phyloP scores from a whole-genome alignment of 257 asterid species.

The Marsdenia floribunda region DNA sequence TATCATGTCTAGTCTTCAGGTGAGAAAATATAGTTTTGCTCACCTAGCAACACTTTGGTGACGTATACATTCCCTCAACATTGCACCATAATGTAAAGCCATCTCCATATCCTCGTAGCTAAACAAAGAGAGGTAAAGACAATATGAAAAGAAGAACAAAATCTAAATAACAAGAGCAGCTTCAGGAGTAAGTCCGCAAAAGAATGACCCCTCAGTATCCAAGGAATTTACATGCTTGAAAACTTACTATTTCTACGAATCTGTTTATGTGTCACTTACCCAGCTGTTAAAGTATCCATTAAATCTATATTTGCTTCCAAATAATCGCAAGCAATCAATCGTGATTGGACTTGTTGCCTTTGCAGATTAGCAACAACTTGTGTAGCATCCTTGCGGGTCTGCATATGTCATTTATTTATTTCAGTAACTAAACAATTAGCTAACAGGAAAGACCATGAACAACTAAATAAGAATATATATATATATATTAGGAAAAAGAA shows the following conservation, averaged over 20 bases:
- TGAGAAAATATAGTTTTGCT: constrained; percentile 12
- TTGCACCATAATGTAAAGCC: constrained; percentile 96
- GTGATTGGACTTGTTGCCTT: constrained; percentile 95
- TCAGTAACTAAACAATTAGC: constrained; percentile 2
- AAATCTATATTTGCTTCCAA: constrained; percentile 89
- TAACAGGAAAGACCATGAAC: not conserved
- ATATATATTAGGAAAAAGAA: not conserved
- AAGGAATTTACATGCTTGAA: not conserved
- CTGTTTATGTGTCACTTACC: constrained; percentile 40
- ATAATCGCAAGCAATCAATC: constrained; percentile 91
- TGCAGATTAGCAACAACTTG: constrained; percentile 98
- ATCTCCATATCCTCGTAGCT: constrained; percentile 77
- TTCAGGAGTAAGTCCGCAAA: not conserved
- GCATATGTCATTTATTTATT: constrained; percentile 20
- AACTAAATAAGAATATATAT: not conserved
- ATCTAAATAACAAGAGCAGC: not conserved
- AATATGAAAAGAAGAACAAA: constrained; percentile 6
- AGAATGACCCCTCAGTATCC: not conserved
- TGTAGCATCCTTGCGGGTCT: constrained; percentile 96
- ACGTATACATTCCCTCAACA: constrained; percentile 98
- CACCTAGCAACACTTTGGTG: constrained; percentile 96
- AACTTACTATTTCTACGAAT: not conserved
- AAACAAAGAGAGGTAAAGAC: constrained; percentile 19
- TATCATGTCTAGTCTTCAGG: not conserved
- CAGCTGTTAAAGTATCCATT: constrained; percentile 66